phyloP scores from a whole-genome alignment of 495 filamentous ascomycete species.

The Penicillium flavigenum region DNA sequence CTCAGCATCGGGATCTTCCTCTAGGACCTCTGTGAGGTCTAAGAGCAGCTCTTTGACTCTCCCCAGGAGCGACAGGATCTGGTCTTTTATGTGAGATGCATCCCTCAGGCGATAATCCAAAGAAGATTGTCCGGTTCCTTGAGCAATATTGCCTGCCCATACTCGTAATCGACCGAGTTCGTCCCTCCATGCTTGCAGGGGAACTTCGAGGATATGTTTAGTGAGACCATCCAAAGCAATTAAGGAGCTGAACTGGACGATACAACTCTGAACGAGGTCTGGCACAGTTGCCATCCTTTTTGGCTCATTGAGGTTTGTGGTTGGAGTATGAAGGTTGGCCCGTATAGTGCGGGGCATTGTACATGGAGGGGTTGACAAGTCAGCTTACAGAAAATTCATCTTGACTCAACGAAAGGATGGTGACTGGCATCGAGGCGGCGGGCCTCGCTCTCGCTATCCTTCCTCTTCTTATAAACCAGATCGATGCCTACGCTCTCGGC shows the following conservation, averaged over 20 bases:
- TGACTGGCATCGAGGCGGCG: slow-evolving; percentile 27
- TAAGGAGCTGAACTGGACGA: background rate
- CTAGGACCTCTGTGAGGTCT: background rate
- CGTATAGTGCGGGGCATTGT: no score
- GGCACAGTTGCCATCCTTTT: no score
- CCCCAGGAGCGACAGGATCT: slow-evolving; percentile 36
- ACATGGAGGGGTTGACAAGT: no score
- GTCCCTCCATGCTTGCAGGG: slow-evolving; percentile 26
- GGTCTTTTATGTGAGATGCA: slow-evolving; percentile 39
- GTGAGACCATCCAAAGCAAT: slow-evolving; percentile 1
- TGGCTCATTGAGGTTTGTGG: no score
- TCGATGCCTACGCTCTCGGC: slow-evolving; percentile 28
- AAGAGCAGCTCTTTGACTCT: slow-evolving; percentile 18
- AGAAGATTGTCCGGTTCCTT: slow-evolving; percentile 35
- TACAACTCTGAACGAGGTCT: background rate
- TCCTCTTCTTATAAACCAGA: slow-evolving; percentile 28
- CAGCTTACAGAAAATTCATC: no score
- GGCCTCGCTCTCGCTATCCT: slow-evolving; percentile 29
- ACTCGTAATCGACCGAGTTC: slow-evolving; percentile 41
- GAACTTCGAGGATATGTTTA: slow-evolving; percentile 10
- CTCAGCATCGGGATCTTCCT: slow-evolving; percentile 6
- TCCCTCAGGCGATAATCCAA: slow-evolving; percentile 48
- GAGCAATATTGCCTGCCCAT: slow-evolving; percentile 48
- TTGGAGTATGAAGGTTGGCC: no score
- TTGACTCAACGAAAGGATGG: slow-evolving; percentile 8